Evolutionary conservation across 108 stramenopile species (phyloP).

Genomic region (Cyclostephanos invisitatus): DNA sequence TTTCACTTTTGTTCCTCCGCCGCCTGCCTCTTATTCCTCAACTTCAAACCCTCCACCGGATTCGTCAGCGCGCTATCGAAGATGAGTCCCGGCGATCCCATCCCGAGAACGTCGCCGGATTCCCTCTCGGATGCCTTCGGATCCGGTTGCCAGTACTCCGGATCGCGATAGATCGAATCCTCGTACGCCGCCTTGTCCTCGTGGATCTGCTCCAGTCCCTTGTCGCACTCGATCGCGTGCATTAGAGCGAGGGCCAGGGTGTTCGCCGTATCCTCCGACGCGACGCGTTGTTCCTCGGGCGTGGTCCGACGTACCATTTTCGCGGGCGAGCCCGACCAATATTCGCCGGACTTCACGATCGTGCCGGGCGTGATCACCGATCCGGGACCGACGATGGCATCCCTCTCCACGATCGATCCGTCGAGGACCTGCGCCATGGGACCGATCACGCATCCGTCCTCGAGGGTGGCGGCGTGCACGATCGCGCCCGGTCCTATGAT

Average conservation of each 20-base stretch:
- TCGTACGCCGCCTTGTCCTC: slow-evolving; percentile 70
- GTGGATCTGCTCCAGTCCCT: slow-evolving; percentile 73
- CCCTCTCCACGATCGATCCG: slow-evolving; percentile 78
- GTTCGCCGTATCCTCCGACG: slow-evolving; percentile 53
- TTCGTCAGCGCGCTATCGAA: slow-evolving; percentile 82
- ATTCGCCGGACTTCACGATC: slow-evolving; percentile 72
- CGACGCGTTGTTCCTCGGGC: slow-evolving; percentile 63
- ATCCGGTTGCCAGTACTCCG: slow-evolving; percentile 62
- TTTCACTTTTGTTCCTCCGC: slow-evolving; percentile 5
- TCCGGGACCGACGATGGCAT: slow-evolving; percentile 81
- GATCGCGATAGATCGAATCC: slow-evolving; percentile 63
- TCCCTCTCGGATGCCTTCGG: slow-evolving; percentile 12
- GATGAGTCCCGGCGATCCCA: slow-evolving; percentile 85
- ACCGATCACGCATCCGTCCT: slow-evolving; percentile 78
- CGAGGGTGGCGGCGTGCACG: slow-evolving; percentile 90
- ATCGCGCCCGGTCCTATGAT: slow-evolving; percentile 83
- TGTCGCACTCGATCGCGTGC: slow-evolving; percentile 77
- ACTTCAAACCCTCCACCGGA: slow-evolving; percentile 77
- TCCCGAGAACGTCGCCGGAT: slow-evolving; percentile 72
- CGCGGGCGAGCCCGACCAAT: slow-evolving; percentile 93
- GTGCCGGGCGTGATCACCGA: slow-evolving; percentile 86
- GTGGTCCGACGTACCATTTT: slow-evolving; percentile 85
- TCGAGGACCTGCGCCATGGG: slow-evolving; percentile 90
- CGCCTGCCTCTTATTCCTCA: slow-evolving; percentile 43
- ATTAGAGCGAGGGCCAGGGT: slow-evolving; percentile 64